These are phyloP conservation scores for Stereum hirsutum DNA, from an alignment of 1,284 basidiomycete genomes.

Conservation along the genomic window DNA sequence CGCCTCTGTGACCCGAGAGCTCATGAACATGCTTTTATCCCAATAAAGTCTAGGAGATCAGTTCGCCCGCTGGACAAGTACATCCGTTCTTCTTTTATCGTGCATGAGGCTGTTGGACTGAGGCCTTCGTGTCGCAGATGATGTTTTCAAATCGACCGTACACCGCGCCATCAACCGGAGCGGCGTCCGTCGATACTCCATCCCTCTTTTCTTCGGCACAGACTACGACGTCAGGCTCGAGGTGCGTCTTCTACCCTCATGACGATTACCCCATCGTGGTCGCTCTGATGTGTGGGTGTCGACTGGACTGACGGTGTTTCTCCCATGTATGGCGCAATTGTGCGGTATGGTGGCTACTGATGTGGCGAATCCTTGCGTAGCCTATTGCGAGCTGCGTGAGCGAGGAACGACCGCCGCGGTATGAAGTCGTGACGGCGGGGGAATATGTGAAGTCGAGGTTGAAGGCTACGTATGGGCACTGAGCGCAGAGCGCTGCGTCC, in stretches of 20 bases:
- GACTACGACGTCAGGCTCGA: constrained; percentile 69
- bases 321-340: too few species aligned
- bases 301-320: not conserved
- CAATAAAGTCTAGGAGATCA: constrained; percentile 70
- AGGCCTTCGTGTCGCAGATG: constrained; percentile 58
- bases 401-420: constrained; percentile 51
- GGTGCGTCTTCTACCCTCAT: too few species aligned
- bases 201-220: constrained; percentile 75
- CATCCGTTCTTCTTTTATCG: constrained; percentile 16
- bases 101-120: not conserved
- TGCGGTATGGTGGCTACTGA: too few species aligned
- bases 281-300: not conserved
- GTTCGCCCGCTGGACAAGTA: constrained; percentile 83
- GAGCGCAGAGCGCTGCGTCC: too few species aligned
- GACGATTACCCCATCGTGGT: not conserved
- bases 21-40: not conserved
- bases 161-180: constrained; percentile 78
- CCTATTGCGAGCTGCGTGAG: constrained; percentile 69
- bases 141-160: constrained; percentile 79
- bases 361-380: constrained; percentile 32
- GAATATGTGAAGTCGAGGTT: constrained; percentile 65
- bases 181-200: constrained; percentile 66
- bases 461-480: constrained; percentile 50
- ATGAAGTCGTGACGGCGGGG: constrained; percentile 63
- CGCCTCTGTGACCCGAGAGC: not conserved